Conservation (phyloP, 2,329 filamentous ascomycete species). For the Ascosphaera apis region DNA sequence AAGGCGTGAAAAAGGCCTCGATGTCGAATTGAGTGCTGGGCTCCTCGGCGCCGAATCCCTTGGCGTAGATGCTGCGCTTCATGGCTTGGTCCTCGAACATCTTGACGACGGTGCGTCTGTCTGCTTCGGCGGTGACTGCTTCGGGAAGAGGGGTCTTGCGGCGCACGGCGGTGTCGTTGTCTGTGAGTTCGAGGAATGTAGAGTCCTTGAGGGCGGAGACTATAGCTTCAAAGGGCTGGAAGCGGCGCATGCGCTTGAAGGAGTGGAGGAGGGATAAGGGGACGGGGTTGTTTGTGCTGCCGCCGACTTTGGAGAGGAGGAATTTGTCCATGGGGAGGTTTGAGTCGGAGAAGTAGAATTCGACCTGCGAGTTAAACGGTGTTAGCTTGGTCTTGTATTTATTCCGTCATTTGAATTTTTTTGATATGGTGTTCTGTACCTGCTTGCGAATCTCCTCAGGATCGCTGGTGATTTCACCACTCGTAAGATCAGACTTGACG, state of each 20-base stretch:
- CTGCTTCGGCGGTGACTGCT: slow-evolving; percentile 17
- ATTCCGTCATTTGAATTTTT: no score
- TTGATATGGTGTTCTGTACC: no score
- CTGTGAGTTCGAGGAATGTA: slow-evolving; percentile 46
- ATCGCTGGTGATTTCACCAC: slow-evolving; percentile 48
- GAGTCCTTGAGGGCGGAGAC: slow-evolving; percentile 65
- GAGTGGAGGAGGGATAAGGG: slow-evolving; percentile 52
- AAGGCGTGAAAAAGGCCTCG: slow-evolving; percentile 70
- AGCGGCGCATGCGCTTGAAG: slow-evolving; percentile 92
- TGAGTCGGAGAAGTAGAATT: slow-evolving; percentile 87
- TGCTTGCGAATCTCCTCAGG: slow-evolving; percentile 63
- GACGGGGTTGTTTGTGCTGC: slow-evolving; percentile 60
- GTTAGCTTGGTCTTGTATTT: no score
- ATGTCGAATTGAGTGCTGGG: slow-evolving; percentile 76
- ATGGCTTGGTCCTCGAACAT: slow-evolving; percentile 42
- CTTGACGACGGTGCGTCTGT: slow-evolving; percentile 20
- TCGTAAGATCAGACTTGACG: slow-evolving; percentile 47
- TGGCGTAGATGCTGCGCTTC: slow-evolving; percentile 63
- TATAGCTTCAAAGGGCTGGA: slow-evolving; percentile 67
- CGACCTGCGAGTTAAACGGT: slow-evolving; percentile 47
- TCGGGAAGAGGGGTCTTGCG: slow-evolving; percentile 49
- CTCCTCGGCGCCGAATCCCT: slow-evolving; percentile 78
- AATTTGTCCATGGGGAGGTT: slow-evolving; percentile 80
- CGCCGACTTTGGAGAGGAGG: slow-evolving; percentile 56
- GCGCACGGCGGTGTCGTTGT: slow-evolving; percentile 47